Base-by-base conservation (phyloP, 2,329 filamentous ascomycete species). In the Niveomyces coronatus region DNA sequence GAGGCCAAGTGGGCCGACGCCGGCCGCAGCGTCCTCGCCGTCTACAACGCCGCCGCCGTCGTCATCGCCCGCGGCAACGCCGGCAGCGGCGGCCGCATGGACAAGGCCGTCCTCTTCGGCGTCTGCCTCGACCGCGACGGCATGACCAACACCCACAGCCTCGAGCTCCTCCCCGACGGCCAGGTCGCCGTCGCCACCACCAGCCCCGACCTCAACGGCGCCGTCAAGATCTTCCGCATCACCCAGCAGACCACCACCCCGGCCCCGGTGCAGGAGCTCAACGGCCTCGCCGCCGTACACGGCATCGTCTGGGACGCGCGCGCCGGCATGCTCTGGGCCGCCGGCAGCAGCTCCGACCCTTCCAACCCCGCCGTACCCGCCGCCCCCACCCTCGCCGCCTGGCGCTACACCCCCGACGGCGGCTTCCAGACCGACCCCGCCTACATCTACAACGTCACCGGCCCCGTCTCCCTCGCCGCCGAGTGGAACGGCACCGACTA, bases 71-170 rank as follows among this genome's bases (percentile, higher is more conserved):
- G 22, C 27, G n/a, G n/a, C n/a, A n/a, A 4, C 9, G 15, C 37
- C 37, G n/a, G n/a, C n/a, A n/a, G n/a, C 2, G 37, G 37, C 24
- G 7, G 15, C 11, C 23, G 10, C 23, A 2, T 3, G 8, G 37
- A 40, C 26, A 40, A 40, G 31, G 23, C 16, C 7, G 31, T 40
- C 18, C 16, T n/a, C 9, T 40, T 23, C 11, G 37, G 31, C 31
- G 31, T 40, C 11, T 40, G 37, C 26, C 26, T 40, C 17, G 4
- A 30, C 26, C 26, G 13, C 18, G 32, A 20, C 27, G 7, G 19
- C 32, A 17, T 35, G 31, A 9, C 10, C 26, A 40, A 40, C 37
- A 40, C 37, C 9, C 37, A 40, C 31, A 35, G 31, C 37, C 37
- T 40, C 6, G 37, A 40, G 24, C 31, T 40, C 15, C 24, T 40